These are phyloP conservation scores for Hypocreales sp. DNA, from an alignment of 2,329 filamentous ascomycete species.

Conservation along the genomic window DNA sequence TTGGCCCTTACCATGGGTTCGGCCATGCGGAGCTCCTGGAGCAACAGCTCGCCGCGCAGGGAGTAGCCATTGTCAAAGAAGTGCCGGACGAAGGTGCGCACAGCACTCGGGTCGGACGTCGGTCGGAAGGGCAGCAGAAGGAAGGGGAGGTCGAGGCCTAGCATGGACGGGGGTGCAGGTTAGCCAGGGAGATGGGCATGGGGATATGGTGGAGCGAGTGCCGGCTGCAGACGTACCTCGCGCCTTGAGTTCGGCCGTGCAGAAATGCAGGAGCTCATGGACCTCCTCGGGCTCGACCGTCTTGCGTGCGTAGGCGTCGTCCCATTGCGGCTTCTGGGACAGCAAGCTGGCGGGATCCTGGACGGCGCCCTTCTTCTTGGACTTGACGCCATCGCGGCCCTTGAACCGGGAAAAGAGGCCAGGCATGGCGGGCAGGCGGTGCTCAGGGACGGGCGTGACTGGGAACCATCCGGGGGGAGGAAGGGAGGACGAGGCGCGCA, in stretches of 20 bases:
- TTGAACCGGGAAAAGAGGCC: constrained; percentile 52
- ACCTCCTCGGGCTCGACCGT: constrained; percentile 82
- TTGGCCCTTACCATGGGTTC: constrained; percentile 70
- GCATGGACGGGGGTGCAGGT: not conserved
- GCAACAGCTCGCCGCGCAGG: constrained; percentile 53
- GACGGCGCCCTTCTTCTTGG: constrained; percentile 50
- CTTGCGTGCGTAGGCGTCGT: constrained; percentile 72
- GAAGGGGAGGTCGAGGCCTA: constrained; percentile 82
- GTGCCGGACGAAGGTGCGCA: constrained; percentile 82
- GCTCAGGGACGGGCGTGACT: not conserved
- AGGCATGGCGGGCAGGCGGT: constrained; percentile 26
- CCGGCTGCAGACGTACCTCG: constrained; percentile 51
- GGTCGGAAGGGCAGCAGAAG: constrained; percentile 88
- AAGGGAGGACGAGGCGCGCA: no score
- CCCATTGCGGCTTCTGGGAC: constrained; percentile 63
- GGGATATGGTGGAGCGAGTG: not conserved
- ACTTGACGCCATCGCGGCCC: constrained; percentile 52
- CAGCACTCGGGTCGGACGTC: constrained; percentile 78
- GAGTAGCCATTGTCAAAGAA: constrained; percentile 64
- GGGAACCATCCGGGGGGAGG: constrained; percentile 1
- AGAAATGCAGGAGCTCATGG: constrained; percentile 69
- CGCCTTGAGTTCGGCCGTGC: constrained; percentile 83
- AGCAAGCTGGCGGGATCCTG: constrained; percentile 32
- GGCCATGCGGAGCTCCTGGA: constrained; percentile 78
- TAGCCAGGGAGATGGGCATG: not conserved